A percentile compares a stretch with the other conserved stretches of the same genome.
Evolutionary conservation across 2,329 filamentous ascomycete genomes (phyloP).

Genomic region (Geosmithia morbida): DNA sequence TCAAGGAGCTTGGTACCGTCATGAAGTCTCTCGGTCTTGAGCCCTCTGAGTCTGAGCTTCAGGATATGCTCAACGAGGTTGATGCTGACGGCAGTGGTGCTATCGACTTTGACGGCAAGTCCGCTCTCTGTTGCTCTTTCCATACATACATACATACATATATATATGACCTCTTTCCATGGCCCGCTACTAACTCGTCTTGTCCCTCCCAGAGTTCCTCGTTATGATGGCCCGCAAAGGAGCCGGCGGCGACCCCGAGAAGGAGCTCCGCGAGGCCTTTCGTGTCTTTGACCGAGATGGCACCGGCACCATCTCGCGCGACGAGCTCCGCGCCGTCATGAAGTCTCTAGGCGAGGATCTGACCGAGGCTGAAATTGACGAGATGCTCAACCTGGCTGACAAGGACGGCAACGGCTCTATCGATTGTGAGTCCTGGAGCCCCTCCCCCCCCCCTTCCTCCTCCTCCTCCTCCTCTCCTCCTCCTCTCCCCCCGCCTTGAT

Average conservation of each 20-base stretch:
- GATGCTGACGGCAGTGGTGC: slow-evolving; percentile 51
- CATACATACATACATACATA: background rate
- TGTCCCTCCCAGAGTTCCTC: slow-evolving; percentile 37
- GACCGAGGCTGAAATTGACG: slow-evolving; percentile 48
- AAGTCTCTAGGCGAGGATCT: slow-evolving; percentile 50
- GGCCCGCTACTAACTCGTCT: background rate
- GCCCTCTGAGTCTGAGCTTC: slow-evolving; percentile 45
- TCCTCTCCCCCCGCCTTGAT: no score
- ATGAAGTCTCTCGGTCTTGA: slow-evolving; percentile 51
- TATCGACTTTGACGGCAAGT: slow-evolving; percentile 46
- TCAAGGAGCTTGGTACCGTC: slow-evolving; percentile 46
- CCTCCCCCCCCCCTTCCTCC: slow-evolving; percentile 5
- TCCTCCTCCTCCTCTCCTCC: background rate
- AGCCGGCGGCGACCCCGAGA: slow-evolving; percentile 46
- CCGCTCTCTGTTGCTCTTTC: background rate
- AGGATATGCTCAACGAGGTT: slow-evolving; percentile 55
- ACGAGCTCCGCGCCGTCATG: slow-evolving; percentile 49
- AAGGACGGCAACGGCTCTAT: slow-evolving; percentile 50
- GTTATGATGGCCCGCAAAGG: slow-evolving; percentile 52
- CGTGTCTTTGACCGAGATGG: slow-evolving; percentile 48
- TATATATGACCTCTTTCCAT: no score
- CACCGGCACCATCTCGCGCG: slow-evolving; percentile 49
- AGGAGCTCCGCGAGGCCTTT: slow-evolving; percentile 52
- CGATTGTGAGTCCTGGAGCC: slow-evolving; percentile 38
- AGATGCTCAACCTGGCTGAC: slow-evolving; percentile 52